Evolutionary conservation across 108 stramenopile species (phyloP).

Genomic region (Skeletonema potamos): DNA sequence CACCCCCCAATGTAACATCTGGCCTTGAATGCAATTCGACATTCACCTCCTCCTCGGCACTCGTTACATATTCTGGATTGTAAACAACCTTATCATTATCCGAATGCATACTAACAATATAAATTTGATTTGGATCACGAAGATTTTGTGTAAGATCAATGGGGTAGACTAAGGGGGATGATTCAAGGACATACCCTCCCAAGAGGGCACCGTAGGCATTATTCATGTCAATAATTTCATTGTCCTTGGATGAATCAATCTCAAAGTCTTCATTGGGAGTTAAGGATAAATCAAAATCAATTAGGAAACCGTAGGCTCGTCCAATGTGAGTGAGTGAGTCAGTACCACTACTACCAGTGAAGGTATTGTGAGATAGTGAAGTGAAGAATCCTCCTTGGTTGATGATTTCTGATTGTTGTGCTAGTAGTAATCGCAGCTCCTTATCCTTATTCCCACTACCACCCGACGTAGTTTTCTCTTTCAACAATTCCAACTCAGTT

Average conservation of each 20-base stretch:
- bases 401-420: neutral
- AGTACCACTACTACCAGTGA: neutral
- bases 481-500: conserved; percentile 7
- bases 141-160: conserved; percentile 31
- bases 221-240: neutral
- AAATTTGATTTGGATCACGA: conserved; percentile 39
- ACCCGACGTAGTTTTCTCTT: neutral
- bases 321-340: conserved; percentile 12
- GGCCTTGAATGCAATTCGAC: conserved; percentile 20
- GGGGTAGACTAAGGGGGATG: conserved; percentile 40
- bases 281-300: conserved; percentile 29
- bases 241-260: neutral
- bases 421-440: neutral
- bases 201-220: conserved; percentile 31
- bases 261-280: conserved; percentile 8
- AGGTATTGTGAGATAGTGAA: conserved; percentile 16
- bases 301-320: conserved; percentile 36
- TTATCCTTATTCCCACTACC: neutral
- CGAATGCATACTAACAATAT: conserved; percentile 42
- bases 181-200: conserved; percentile 39
- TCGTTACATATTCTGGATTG: conserved; percentile 37
- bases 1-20: conserved; percentile 44
- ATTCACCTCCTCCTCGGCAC: conserved; percentile 25
- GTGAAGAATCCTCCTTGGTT: conserved; percentile 35
- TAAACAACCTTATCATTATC: conserved; percentile 10